phyloP scores from a whole-genome alignment of 2,329 filamentous ascomycete genomes.

The Elsinoe batatas region DNA sequence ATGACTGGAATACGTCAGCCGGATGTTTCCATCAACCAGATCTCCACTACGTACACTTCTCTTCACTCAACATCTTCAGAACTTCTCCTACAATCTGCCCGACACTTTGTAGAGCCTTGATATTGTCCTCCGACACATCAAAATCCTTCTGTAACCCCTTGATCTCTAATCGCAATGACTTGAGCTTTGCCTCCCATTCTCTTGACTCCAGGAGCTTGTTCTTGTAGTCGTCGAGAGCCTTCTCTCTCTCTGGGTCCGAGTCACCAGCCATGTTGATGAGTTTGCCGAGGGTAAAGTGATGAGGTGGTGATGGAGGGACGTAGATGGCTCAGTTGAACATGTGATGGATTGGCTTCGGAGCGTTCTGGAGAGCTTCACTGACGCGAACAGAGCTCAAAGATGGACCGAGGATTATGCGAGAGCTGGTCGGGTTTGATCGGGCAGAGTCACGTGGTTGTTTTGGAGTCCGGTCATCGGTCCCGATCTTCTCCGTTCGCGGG shows the following conservation, averaged over 20 bases:
- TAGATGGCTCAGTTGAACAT: not conserved
- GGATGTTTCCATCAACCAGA: not conserved
- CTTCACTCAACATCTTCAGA: conserved; percentile 95
- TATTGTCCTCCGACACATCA: conserved; percentile 96
- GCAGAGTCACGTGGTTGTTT: not conserved
- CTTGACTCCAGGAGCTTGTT: conserved; percentile 68
- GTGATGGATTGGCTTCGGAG: not conserved
- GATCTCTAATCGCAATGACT: conserved; percentile 85
- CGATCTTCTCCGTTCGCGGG: conserved; percentile 2
- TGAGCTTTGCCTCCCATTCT: conserved; percentile 98
- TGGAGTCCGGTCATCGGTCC: not conserved
- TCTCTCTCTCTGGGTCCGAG: conserved; percentile 40
- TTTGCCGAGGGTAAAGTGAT: not conserved
- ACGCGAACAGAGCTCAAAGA: not conserved
- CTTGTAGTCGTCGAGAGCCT: conserved; percentile 45
- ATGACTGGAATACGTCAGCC: conserved; percentile 55
- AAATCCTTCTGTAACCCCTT: conserved; percentile 92
- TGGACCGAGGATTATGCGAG: not conserved
- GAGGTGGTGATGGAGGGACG: not conserved
- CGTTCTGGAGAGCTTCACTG: not conserved
- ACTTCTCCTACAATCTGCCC: conserved; percentile 99
- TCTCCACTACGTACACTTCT: conserved; percentile 67
- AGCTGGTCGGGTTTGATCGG: not conserved
- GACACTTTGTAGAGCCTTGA: conserved; percentile 97
- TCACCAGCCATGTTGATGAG: conserved; percentile 6